Conservation (phyloP, 495 filamentous ascomycete genomes). For the Lasiosphaeria ovina region DNA sequence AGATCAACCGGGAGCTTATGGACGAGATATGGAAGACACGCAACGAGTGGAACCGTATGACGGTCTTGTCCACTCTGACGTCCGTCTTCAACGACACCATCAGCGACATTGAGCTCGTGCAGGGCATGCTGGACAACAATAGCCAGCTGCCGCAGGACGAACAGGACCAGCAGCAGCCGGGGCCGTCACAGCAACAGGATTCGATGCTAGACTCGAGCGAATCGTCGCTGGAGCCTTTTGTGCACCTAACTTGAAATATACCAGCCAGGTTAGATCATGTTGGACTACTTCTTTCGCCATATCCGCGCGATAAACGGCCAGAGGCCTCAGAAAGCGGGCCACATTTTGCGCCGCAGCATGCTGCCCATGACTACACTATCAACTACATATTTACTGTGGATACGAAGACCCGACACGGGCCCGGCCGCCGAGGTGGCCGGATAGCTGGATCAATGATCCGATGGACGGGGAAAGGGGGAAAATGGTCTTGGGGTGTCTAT, state of each 20-base stretch:
- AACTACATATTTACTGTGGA: no score
- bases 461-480: no score
- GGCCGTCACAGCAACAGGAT: background rate
- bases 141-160: constrained; percentile 4
- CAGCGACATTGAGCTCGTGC: constrained; percentile 71
- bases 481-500: no score
- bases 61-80: constrained; percentile 59
- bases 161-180: constrained; percentile 6
- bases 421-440: no score
- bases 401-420: no score
- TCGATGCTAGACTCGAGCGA: background rate
- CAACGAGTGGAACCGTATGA: constrained; percentile 75
- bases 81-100: constrained; percentile 79
- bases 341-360: no score
- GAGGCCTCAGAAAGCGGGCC: no score
- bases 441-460: no score
- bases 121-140: constrained; percentile 42
- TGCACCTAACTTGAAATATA: background rate
- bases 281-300: no score
- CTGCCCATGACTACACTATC: no score
- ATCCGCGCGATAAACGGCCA: no score
- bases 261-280: no score
- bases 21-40: constrained; percentile 77
- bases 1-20: constrained; percentile 89
- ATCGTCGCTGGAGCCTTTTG: background rate